Percentiles rank a stretch among this genome's conserved stretches.
phyloP scores from a whole-genome alignment of 2,329 filamentous ascomycete species.

The Colletotrichum viniferum region DNA sequence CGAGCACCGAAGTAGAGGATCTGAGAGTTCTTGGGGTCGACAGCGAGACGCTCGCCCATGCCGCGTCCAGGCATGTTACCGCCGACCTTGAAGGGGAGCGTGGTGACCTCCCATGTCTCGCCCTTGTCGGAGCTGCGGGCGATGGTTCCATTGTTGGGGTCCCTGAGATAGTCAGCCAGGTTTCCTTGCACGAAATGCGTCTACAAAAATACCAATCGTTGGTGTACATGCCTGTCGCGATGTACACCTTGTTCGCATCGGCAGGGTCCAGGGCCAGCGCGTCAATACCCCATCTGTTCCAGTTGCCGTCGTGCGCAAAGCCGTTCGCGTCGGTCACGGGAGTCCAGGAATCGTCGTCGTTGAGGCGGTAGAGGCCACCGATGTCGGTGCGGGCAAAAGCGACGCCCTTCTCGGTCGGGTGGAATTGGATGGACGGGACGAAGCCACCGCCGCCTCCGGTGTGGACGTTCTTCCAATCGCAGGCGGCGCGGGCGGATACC shows the following conservation, averaged over 20 bases:
- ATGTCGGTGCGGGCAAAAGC: slow-evolving; percentile 63
- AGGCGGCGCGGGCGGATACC: slow-evolving; percentile 34
- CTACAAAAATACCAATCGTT: slow-evolving; percentile 49
- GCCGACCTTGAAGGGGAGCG: slow-evolving; percentile 63
- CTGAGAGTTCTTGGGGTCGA: slow-evolving; percentile 61
- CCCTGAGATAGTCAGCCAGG: slow-evolving; percentile 33
- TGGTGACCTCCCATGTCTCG: slow-evolving; percentile 52
- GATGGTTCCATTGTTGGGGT: slow-evolving; percentile 59
- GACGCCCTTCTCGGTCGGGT: slow-evolving; percentile 52
- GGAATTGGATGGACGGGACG: slow-evolving; percentile 61
- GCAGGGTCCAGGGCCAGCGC: slow-evolving; percentile 60
- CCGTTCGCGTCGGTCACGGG: slow-evolving; percentile 49
- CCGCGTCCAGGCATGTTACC: slow-evolving; percentile 67
- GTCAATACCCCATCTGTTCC: slow-evolving; percentile 62
- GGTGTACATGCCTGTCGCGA: slow-evolving; percentile 63
- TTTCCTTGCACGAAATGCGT: accelerated
- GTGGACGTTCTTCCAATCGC: slow-evolving; percentile 52
- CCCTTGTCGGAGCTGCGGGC: slow-evolving; percentile 59
- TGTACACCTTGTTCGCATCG: slow-evolving; percentile 55
- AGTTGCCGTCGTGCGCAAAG: slow-evolving; percentile 45
- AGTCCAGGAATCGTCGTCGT: slow-evolving; percentile 60
- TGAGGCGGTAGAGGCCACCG: slow-evolving; percentile 60
- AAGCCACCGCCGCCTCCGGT: slow-evolving; percentile 64
- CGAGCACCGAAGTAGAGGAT: slow-evolving; percentile 64
- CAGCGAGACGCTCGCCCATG: slow-evolving; percentile 61